Percentiles rank a stretch among this genome's conserved stretches.
Evolutionary conservation across 805 yeast species (phyloP).

Genomic region (Lipomyces kockii): DNA sequence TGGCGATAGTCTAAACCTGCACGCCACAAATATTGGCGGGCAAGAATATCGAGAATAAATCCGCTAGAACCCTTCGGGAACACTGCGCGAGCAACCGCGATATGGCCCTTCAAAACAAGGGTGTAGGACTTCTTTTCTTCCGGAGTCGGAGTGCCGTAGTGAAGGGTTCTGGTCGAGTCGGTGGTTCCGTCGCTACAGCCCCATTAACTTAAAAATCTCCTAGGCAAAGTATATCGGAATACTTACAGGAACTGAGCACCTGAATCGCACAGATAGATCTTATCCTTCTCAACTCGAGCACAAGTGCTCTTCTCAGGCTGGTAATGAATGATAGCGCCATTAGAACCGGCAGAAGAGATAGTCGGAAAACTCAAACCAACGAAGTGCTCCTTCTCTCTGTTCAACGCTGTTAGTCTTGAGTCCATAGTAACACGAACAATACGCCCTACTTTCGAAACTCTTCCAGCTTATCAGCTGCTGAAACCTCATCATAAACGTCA

Average conservation of each 20-base stretch:
- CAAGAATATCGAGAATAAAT: constrained; percentile 73
- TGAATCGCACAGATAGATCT: constrained; percentile 79
- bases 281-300: constrained; percentile 64
- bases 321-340: constrained; percentile 79
- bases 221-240: too few species aligned
- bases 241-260: constrained; percentile 77
- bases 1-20: constrained; percentile 86
- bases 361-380: constrained; percentile 73
- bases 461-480: constrained; percentile 60
- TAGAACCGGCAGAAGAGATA: constrained; percentile 74
- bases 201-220: background rate
- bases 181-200: constrained; percentile 80
- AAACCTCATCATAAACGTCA: constrained; percentile 57
- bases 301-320: constrained; percentile 62
- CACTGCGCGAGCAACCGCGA: constrained; percentile 77
- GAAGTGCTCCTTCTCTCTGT: constrained; percentile 45
- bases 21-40: constrained; percentile 81
- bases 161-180: constrained; percentile 88
- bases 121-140: constrained; percentile 75
- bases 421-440: background rate
- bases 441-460: constrained; percentile 45
- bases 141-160: constrained; percentile 60
- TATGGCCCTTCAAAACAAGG: constrained; percentile 86
- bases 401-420: background rate
- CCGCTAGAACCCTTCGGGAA: constrained; percentile 83